Evolutionary conservation across 331 rosid genomes (phyloP).

Genomic region (Pyracantha coccinea): DNA sequence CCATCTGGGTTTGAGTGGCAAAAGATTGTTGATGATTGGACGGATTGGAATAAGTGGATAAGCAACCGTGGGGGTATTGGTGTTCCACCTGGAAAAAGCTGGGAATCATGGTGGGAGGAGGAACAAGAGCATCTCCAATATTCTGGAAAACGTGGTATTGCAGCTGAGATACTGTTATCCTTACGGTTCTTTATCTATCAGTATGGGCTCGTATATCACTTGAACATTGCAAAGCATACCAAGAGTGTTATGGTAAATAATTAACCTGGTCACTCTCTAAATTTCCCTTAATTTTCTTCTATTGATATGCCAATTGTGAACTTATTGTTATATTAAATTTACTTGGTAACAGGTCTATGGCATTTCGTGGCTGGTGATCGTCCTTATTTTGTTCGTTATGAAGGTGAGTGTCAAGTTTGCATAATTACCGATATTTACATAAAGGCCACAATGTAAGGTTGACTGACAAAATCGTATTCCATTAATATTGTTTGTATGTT

Average conservation of each 20-base stretch:
- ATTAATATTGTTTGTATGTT: too few species aligned
- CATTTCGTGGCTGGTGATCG: slow-evolving; percentile 91
- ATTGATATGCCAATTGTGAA: not conserved
- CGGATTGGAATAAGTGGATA: slow-evolving; percentile 99
- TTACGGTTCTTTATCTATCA: slow-evolving; percentile 91
- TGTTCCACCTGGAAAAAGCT: slow-evolving; percentile 87
- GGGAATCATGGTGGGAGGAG: slow-evolving; percentile 99
- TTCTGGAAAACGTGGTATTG: slow-evolving; percentile 81
- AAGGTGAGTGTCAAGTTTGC: slow-evolving; percentile 58
- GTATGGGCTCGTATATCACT: slow-evolving; percentile 94
- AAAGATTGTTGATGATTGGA: slow-evolving; percentile 98
- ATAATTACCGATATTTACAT: not conserved
- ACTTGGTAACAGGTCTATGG: slow-evolving; percentile 72
- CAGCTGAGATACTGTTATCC: slow-evolving; percentile 73
- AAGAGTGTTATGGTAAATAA: slow-evolving; percentile 66
- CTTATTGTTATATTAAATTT: not conserved
- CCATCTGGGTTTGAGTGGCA: slow-evolving; percentile 99
- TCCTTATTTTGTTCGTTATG: slow-evolving; percentile 83
- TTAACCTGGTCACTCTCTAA: not conserved
- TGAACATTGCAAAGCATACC: slow-evolving; percentile 45
- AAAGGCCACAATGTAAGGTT: not conserved
- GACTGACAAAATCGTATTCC: not conserved
- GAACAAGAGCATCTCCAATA: slow-evolving; percentile 90
- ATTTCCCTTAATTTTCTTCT: not conserved
- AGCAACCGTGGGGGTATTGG: slow-evolving; percentile 96